These are phyloP conservation scores for Septoria linicola DNA, from an alignment of 2,329 filamentous ascomycete species.

Conservation along the genomic window DNA sequence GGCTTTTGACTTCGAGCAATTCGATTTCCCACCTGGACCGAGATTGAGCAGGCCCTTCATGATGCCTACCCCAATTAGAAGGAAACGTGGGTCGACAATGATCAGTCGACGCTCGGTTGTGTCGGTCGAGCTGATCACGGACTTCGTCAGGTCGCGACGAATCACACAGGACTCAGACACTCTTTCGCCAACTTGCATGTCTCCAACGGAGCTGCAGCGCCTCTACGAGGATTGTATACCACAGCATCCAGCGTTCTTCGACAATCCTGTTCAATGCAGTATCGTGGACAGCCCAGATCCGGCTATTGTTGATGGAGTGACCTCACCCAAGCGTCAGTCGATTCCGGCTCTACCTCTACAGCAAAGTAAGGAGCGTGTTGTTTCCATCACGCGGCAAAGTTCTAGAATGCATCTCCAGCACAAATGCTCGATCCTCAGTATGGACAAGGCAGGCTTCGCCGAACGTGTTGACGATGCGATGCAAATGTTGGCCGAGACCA, in stretches of 20 bases:
- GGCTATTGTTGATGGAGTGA: not conserved
- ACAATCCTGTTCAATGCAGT: not conserved
- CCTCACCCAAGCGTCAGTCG: not conserved
- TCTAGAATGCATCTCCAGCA: slow-evolving; percentile 4
- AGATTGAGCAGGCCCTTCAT: slow-evolving; percentile 5
- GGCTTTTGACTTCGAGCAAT: slow-evolving; percentile 4
- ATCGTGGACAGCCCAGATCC: not conserved
- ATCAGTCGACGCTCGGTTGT: slow-evolving; percentile 6
- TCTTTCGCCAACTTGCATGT: slow-evolving; percentile 10
- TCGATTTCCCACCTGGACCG: slow-evolving; percentile 8
- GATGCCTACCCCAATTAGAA: slow-evolving; percentile 4
- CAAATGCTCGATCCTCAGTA: slow-evolving; percentile 4
- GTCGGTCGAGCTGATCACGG: slow-evolving; percentile 9
- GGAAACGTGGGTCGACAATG: slow-evolving; percentile 3
- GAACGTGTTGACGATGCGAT: slow-evolving; percentile 7
- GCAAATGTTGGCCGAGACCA: slow-evolving; percentile 9
- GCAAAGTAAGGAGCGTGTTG: not conserved
- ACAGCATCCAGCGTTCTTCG: not conserved
- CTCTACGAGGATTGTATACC: slow-evolving; percentile 5
- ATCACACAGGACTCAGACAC: slow-evolving; percentile 11
- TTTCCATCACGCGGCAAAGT: not conserved
- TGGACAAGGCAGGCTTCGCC: not conserved
- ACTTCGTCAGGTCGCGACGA: slow-evolving; percentile 3
- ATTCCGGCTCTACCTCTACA: not conserved
- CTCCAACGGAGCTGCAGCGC: slow-evolving; percentile 4